phyloP scores from a whole-genome alignment of 306 rosid species.

The Inga laurina region DNA sequence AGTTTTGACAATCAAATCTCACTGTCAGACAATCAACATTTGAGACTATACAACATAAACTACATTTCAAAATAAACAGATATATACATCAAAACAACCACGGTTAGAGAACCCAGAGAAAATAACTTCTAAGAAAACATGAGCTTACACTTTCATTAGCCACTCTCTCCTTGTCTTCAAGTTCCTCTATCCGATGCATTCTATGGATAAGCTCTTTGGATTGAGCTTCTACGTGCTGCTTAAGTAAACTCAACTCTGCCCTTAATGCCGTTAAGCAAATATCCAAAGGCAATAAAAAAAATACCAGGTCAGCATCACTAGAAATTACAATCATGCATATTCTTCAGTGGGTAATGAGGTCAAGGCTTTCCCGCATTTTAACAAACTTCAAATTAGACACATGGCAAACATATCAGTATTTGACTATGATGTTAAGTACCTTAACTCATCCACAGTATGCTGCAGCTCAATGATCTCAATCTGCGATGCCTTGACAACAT shows the following conservation, averaged over 20 bases:
- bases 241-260: conserved; percentile 93
- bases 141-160: conserved; percentile 89
- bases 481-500: conserved; percentile 92
- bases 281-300: conserved; percentile 31
- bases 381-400: conserved; percentile 16
- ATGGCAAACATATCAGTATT: conserved; percentile 25
- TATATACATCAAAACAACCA: neutral
- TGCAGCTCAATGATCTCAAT: conserved; percentile 89
- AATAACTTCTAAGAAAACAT: neutral
- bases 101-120: conserved; percentile 1
- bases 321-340: conserved; percentile 25
- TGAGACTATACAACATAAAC: conserved; percentile 8
- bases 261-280: conserved; percentile 65
- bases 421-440: conserved; percentile 51
- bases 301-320: conserved; percentile 46
- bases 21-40: conserved; percentile 12
- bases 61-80: neutral
- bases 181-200: conserved; percentile 77
- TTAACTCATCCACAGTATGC: conserved; percentile 72
- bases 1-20: conserved; percentile 23
- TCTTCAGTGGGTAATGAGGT: neutral
- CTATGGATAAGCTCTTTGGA: conserved; percentile 79
- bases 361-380: neutral
- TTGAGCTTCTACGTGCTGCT: conserved; percentile 86
- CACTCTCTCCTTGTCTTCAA: conserved; percentile 87